These are phyloP conservation scores for Haematococcus lacustris DNA, from an alignment of 139 green algal genomes.

Conservation along the genomic window DNA sequence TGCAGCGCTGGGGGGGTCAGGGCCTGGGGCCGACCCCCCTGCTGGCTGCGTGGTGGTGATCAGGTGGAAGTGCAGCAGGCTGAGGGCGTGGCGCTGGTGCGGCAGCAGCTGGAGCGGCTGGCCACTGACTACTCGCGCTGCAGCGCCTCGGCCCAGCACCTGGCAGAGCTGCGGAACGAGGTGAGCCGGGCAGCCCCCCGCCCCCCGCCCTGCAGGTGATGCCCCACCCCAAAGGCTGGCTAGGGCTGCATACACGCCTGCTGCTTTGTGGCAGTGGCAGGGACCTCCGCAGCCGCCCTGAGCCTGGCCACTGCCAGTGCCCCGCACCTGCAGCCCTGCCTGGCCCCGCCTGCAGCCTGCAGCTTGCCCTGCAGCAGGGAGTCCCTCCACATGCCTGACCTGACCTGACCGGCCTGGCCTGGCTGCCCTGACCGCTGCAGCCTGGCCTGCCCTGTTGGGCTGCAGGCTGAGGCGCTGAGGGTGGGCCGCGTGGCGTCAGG, in stretches of 20 bases:
- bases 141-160: neutral
- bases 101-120: neutral
- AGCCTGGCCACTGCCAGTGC: too few relatives aligned
- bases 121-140: conserved; percentile 1
- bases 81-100: neutral
- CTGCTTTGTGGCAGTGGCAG: too few relatives aligned
- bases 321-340: too few relatives aligned
- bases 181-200: too few relatives aligned
- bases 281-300: too few relatives aligned
- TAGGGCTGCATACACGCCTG: neutral
- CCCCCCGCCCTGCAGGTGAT: too few relatives aligned
- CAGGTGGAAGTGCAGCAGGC: neutral
- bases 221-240: too few relatives aligned
- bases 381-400: neutral
- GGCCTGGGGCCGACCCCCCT: neutral
- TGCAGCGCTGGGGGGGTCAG: too few relatives aligned
- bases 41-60: too few relatives aligned
- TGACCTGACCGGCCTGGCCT: neutral
- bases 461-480: neutral
- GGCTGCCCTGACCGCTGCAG: neutral
- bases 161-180: conserved; percentile 11
- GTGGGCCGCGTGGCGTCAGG: too few relatives aligned
- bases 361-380: too few relatives aligned
- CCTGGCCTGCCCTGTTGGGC: neutral
- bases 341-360: too few relatives aligned